Conservation (phyloP, 176 grass and related monocot genomes). For the Lolium perenne region DNA sequence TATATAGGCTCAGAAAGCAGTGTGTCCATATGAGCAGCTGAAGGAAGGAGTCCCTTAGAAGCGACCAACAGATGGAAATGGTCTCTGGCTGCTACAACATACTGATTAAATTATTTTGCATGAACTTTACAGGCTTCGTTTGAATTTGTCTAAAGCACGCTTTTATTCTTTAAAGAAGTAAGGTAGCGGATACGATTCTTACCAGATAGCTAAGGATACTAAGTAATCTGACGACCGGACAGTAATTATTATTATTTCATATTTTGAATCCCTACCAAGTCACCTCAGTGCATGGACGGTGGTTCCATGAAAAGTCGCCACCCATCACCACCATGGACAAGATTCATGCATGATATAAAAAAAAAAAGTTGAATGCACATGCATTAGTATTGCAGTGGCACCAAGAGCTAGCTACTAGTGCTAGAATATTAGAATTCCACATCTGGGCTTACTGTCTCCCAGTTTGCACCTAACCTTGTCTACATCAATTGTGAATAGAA, state of each 20-base stretch:
- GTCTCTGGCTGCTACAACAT: background rate
- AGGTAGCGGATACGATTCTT: too few species aligned
- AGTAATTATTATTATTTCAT: too few species aligned
- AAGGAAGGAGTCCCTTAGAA: background rate
- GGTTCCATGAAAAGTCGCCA: background rate
- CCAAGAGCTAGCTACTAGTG: background rate
- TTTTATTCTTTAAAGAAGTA: too few species aligned
- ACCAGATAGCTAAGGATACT: too few species aligned
- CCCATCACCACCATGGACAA: background rate
- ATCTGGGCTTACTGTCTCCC: background rate
- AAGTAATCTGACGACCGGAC: too few species aligned
- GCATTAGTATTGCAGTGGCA: background rate
- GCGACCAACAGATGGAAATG: background rate
- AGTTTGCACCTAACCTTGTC: background rate
- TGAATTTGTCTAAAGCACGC: background rate
- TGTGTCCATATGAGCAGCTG: background rate
- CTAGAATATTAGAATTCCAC: too few species aligned
- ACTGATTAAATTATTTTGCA: background rate
- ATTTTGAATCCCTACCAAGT: too few species aligned
- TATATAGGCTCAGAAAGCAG: background rate
- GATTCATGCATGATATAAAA: background rate
- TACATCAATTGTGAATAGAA: background rate
- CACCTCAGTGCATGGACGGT: background rate
- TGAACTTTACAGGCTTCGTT: background rate
- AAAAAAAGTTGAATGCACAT: background rate